Percentiles rank a stretch among this genome's conserved stretches.
Evolutionary conservation across 208 protist species (phyloP).

Genomic region (Giardia duodenalis): DNA sequence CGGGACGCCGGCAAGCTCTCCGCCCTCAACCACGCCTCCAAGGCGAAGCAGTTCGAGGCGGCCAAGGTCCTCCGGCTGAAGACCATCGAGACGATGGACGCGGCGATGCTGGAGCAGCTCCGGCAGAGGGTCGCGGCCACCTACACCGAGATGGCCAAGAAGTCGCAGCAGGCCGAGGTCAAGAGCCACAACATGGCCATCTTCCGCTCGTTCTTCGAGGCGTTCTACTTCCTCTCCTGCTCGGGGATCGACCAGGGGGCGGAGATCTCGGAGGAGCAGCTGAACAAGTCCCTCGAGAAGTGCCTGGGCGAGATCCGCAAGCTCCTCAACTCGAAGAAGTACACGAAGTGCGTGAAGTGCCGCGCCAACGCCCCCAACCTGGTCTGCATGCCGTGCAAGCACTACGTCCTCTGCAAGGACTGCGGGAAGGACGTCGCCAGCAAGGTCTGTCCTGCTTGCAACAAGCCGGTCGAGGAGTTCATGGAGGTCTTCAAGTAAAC

Average conservation of each 20-base stretch:
- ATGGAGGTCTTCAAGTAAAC: slow-evolving; percentile 9
- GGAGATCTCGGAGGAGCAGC: neutral
- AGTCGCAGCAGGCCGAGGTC: neutral
- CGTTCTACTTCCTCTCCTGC: neutral
- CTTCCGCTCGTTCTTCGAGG: neutral
- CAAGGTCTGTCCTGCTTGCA: neutral
- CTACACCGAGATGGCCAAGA: neutral
- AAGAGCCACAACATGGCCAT: slow-evolving; percentile 5
- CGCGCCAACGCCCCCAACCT: neutral
- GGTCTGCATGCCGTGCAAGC: slow-evolving; percentile 1
- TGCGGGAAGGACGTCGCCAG: neutral
- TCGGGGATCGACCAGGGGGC: neutral
- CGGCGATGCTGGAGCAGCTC: neutral
- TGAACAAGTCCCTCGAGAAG: neutral
- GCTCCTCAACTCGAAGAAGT: slow-evolving; percentile 1
- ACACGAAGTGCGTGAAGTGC: neutral
- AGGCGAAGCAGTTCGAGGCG: neutral
- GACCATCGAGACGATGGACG: slow-evolving; percentile 6
- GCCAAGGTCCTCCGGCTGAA: neutral
- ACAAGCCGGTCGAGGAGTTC: neutral
- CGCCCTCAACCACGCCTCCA: neutral
- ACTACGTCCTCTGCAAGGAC: neutral
- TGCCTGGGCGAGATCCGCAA: neutral
- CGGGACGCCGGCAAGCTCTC: neutral
- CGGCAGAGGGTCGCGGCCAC: neutral